phyloP scores from a whole-genome alignment of 2,329 filamentous ascomycete genomes.

The Alternaria triticimaculans region DNA sequence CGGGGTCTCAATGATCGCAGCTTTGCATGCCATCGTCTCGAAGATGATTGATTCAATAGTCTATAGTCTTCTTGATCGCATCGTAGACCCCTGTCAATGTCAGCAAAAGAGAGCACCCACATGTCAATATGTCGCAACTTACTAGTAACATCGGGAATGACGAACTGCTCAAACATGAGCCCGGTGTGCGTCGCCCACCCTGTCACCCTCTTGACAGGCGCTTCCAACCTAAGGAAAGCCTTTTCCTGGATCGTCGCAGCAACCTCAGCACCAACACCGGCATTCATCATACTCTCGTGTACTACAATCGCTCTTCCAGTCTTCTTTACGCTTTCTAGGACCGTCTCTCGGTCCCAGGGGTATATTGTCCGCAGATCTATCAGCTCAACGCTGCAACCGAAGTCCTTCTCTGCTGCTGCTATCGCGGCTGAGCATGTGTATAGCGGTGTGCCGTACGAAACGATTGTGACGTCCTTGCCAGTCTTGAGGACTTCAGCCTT shows the following conservation, averaged over 20 bases:
- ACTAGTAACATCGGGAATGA: slow-evolving; percentile 87
- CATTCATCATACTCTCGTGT: slow-evolving; percentile 91
- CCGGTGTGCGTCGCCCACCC: slow-evolving; percentile 90
- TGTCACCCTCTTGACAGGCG: slow-evolving; percentile 82
- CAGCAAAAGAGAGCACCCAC: slow-evolving; percentile 25
- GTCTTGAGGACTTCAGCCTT: slow-evolving; percentile 84
- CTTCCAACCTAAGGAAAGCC: slow-evolving; percentile 83
- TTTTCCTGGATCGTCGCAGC: slow-evolving; percentile 87
- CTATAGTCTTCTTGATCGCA: slow-evolving; percentile 55
- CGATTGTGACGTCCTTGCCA: slow-evolving; percentile 79
- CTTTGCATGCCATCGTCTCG: not conserved
- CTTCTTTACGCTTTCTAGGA: slow-evolving; percentile 83
- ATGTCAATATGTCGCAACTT: slow-evolving; percentile 54
- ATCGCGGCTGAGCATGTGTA: slow-evolving; percentile 84
- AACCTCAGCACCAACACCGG: slow-evolving; percentile 86
- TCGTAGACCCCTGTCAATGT: slow-evolving; percentile 54
- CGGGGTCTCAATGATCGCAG: not conserved
- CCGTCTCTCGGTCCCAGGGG: slow-evolving; percentile 85
- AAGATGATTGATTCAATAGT: slow-evolving; percentile 45
- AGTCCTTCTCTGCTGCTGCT: slow-evolving; percentile 74
- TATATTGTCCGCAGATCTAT: slow-evolving; percentile 89
- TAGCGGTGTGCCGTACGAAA: slow-evolving; percentile 88
- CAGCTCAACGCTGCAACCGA: slow-evolving; percentile 79
- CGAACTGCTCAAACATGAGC: slow-evolving; percentile 72
- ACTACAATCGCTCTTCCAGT: slow-evolving; percentile 87